phyloP scores from a whole-genome alignment of 176 grass and related monocot genomes.

The Stipa capillata region DNA sequence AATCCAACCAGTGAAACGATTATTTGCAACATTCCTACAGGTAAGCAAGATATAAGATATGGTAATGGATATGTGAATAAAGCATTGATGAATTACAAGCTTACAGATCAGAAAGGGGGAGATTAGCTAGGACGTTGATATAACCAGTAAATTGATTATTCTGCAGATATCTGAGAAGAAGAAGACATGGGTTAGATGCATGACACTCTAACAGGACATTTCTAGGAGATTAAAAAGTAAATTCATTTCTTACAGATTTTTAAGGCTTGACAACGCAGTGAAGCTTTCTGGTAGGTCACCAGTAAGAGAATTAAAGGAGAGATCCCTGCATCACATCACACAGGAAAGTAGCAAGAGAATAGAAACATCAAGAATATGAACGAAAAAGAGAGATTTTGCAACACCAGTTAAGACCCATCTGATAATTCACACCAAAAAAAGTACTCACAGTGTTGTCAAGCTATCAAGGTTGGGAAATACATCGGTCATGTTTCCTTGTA shows the following conservation, averaged over 20 bases:
- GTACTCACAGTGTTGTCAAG: constrained; percentile 72
- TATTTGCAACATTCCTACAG: constrained; percentile 85
- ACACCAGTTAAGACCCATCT: background rate
- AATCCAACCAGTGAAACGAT: constrained; percentile 95
- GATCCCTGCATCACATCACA: constrained; percentile 53
- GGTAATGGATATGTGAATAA: constrained; percentile 11
- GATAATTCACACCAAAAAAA: constrained; percentile 1
- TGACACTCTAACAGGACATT: background rate
- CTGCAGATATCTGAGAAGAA: constrained; percentile 69
- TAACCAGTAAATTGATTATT: constrained; percentile 86
- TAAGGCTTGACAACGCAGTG: constrained; percentile 64
- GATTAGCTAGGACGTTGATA: constrained; percentile 75
- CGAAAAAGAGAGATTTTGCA: background rate
- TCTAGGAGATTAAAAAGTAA: constrained; percentile 11
- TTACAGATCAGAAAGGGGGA: constrained; percentile 83
- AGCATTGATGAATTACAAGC: constrained; percentile 11
- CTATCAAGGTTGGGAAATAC: constrained; percentile 63
- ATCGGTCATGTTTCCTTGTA: constrained; percentile 79
- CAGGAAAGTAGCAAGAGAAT: constrained; percentile 25
- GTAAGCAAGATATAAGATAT: constrained; percentile 24
- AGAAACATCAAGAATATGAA: background rate
- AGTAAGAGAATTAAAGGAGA: constrained; percentile 73
- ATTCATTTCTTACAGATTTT: constrained; percentile 56
- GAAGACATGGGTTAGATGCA: constrained; percentile 16
- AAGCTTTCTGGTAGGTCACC: constrained; percentile 78